Evolutionary conservation across 2,329 filamentous ascomycete species (phyloP).

Genomic region (Aspergillus unguis): DNA sequence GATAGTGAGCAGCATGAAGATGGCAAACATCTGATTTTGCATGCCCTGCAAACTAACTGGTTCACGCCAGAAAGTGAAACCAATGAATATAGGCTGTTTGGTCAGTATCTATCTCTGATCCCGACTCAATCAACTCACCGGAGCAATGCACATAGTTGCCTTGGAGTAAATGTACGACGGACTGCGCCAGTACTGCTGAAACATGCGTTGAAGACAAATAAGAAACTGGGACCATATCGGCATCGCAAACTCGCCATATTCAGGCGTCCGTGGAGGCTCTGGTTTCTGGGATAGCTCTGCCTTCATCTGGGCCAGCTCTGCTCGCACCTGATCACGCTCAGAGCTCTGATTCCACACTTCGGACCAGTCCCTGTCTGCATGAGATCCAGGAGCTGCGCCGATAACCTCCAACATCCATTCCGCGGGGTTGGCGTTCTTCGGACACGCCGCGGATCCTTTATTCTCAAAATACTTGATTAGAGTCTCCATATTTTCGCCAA

Average conservation of each 20-base stretch:
- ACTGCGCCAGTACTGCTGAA: constrained; percentile 87
- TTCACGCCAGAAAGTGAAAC: constrained; percentile 74
- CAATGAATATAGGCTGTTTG: constrained; percentile 67
- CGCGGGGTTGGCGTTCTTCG: constrained; percentile 63
- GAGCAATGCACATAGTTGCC: constrained; percentile 59
- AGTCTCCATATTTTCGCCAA: constrained; percentile 55
- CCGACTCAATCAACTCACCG: constrained; percentile 59
- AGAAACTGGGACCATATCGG: constrained; percentile 64
- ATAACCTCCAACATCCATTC: constrained; percentile 60
- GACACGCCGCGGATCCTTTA: constrained; percentile 59
- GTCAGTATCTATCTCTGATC: background rate
- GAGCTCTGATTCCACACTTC: constrained; percentile 57
- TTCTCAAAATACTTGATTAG: constrained; percentile 62
- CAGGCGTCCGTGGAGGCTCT: constrained; percentile 43
- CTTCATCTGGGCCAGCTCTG: constrained; percentile 45
- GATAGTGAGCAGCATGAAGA: constrained; percentile 78
- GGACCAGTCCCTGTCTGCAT: constrained; percentile 61
- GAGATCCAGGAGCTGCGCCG: constrained; percentile 58
- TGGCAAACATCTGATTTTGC: constrained; percentile 85
- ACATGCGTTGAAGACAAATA: constrained; percentile 68
- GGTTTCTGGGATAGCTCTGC: constrained; percentile 30
- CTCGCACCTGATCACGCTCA: constrained; percentile 49
- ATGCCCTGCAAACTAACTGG: constrained; percentile 71
- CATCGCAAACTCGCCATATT: constrained; percentile 74
- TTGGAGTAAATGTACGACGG: constrained; percentile 86